phyloP scores from a whole-genome alignment of 345 rosid species.

The Cochlearia excelsa region DNA sequence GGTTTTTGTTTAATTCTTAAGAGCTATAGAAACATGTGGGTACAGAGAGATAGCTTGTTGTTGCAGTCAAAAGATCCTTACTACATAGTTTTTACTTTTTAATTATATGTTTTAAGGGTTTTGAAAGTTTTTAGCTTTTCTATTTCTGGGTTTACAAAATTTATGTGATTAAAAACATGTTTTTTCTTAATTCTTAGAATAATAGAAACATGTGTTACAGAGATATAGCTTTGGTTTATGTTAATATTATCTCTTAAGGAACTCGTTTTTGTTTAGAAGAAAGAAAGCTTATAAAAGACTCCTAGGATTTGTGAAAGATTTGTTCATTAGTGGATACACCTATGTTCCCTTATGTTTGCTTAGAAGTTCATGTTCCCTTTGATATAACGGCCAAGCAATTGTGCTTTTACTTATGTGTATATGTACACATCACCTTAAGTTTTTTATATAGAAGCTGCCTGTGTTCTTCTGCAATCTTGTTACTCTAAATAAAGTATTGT shows the following conservation, averaged over 20 bases:
- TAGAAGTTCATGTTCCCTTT: conserved; percentile 16
- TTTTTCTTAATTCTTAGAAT: too few relatives aligned
- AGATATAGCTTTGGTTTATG: too few relatives aligned
- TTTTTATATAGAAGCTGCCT: background rate
- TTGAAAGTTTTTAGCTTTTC: too few relatives aligned
- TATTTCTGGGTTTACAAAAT: too few relatives aligned
- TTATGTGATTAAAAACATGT: too few relatives aligned
- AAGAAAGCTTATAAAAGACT: conserved; percentile 22
- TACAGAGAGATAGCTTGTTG: background rate
- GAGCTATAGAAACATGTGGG: conserved; percentile 22
- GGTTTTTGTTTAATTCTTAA: background rate
- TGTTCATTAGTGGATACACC: conserved; percentile 10
- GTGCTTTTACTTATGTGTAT: background rate
- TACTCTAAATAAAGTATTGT: conserved; percentile 11
- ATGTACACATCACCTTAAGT: background rate
- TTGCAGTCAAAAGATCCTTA: conserved; percentile 11
- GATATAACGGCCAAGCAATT: conserved; percentile 10
- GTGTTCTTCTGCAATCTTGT: conserved; percentile 15
- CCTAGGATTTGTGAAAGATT: conserved; percentile 18
- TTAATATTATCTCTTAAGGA: conserved; percentile 4
- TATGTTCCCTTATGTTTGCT: conserved; percentile 23
- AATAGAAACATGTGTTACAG: too few relatives aligned
- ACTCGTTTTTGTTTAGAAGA: conserved; percentile 7
- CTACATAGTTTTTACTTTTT: background rate
- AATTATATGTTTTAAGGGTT: too few relatives aligned